Evolutionary conservation across 2,329 filamentous ascomycete species (phyloP), one percentile per base, ranked within the genome.

Genomic region (Leptographium procerum): DNA sequence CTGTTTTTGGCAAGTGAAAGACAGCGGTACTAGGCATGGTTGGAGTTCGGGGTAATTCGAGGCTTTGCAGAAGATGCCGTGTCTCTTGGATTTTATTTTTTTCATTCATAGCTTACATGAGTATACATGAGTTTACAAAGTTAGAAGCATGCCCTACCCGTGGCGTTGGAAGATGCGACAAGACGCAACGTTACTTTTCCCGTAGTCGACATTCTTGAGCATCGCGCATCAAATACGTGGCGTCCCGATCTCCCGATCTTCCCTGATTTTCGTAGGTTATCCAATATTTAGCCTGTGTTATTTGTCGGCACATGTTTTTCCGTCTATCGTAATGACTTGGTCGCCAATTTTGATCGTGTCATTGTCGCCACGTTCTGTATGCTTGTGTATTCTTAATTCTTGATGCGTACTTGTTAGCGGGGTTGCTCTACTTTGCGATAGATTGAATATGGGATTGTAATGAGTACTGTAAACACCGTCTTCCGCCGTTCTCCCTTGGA

Each of bases 301-400:
- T 52, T 57, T 61, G 52, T 67, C 64, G 4, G 65, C 64, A 59
- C 69, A 71, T 56, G 65, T 69, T 61, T 68, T 68, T n/a, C 65
- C 66, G 52, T 67, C 69, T 13, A 68, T 64, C 54, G 64, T 72
- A 60, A 68, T 57, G 11, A 63, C 68, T 57, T 66, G 70, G 47
- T 48, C 54, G 3, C 56, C 61, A 60, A 83, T 76, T 72, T 91
- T 95, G 66, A 96, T 83, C 36, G 86, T 89, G 65, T 96, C 91
- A 69, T 99, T 99, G 73, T 97, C 88, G 57, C 94, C 91, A 64
- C 89, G 80, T 72, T 99, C 92, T 33, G 87, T 99, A 64, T 95
- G 77, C 61, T 95, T 82, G 70, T 97, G 94, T 72, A 99, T 96
- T 56, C 86, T 81, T 59, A 97, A 75, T 69, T 87, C 91, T 96